Percentiles rank a stretch among this genome's conserved stretches.
These are phyloP conservation scores for Hordeum vulgare DNA, from an alignment of 176 grass and related monocot genomes.

Conservation along the genomic window MorexV3_pseudomolecules_assembly NC_058519.1:19557865-19558364, in stretches of 20 bases:
- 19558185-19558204: background rate
- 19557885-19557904: background rate
- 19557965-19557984: accelerated
- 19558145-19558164: background rate
- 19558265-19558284: background rate
- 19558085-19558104: accelerated
- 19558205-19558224: background rate
- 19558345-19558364: constrained; percentile 44
- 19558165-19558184: accelerated
- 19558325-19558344: background rate
- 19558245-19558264: background rate
- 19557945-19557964: background rate
- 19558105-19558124: accelerated
- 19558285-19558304: background rate
- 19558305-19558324: background rate
- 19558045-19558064: background rate
- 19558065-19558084: background rate
- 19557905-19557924: background rate
- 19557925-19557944: background rate
- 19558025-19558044: background rate
- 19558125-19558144: too few species aligned
- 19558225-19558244: constrained; percentile 11
- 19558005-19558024: background rate
- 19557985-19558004: background rate
- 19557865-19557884: background rate